Evolutionary conservation across 2,329 filamentous ascomycete genomes (phyloP), one percentile per base, ranked within the genome.

Genomic region (Nigrograna mackinnonii): DNA sequence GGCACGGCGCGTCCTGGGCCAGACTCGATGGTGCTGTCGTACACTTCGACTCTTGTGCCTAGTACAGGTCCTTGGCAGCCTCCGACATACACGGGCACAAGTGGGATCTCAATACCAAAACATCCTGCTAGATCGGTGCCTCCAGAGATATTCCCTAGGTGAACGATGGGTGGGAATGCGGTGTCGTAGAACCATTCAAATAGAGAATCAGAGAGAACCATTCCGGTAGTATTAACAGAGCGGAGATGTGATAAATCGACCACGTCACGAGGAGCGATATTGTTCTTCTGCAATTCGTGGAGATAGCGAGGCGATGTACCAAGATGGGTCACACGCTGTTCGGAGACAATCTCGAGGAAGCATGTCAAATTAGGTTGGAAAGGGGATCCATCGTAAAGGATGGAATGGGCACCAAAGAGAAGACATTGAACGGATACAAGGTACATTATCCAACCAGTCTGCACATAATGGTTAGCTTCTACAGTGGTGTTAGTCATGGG

Each of bases 351-450:
- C 44, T 78, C 78, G 21, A 91, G 69, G 52, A 90, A 82, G 4
- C 80, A 76, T 14, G 71, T 76, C 2, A 82, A 70, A 47, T 88
- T 82, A 0, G 89, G 89, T 34, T 83, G 70, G 66, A 95, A 90
- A 0, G 89, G 89, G 6, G 84, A 89, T 3, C 89, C 90, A 60
- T 95, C 89, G 62, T 95, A 95, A n/a, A 92, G 72, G 2, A 95
- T 67, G 1, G 79, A 73, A 5, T 81, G 76, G 0, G 76, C 75
- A 6, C 88, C 87, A 28, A 76, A 69, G 1, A 86, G 55, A 6
- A 92, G 72, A 4, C 76, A 72, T 16, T 76, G 73, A 0, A 89
- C 73, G 26, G 78, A 79, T 3, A 75, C 70, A 6, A 91, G 72
- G 61, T 92, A 94, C 89, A 95, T 95, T 68, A 95, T 94, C 89